Base-by-base conservation (phyloP, 2,329 filamentous ascomycete genomes). In the Grosmannia penicillata region DNA sequence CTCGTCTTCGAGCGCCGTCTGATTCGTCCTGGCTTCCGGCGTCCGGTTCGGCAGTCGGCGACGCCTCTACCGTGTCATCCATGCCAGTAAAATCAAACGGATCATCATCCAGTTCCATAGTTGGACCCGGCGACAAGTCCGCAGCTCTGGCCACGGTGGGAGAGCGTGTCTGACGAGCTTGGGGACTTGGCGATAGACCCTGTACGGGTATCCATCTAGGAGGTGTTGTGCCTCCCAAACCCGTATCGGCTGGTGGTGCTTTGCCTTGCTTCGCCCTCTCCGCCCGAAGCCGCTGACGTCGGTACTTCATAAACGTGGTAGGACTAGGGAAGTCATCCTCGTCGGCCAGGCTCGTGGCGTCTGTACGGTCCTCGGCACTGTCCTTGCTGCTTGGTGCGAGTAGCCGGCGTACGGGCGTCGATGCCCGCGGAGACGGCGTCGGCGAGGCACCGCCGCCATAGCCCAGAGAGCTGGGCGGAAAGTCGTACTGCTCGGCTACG, bases 1-100 rank as follows among this genome's bases (percentile, higher is more conserved):
- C 58, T 40, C 60, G 56, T 17, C 49, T 51, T 8, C 51, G 53
- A 21, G 60, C 57, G 11, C 57, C 49, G 19, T 69, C 62, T 2
- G 57, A 56, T 4, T 64, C 65, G 36, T 56, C 62, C 26, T 56
- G 56, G 9, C 58, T 56, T n/a, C 48, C 51, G 4, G 35, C 34
- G 0, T 10, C 30, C 3, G 7, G 24, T 11, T 37, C 19, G 4
- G 49, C 47, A 11, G 23, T 18, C 1, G 39, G 43, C 17, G 40
- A 22, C 6, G 26, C 30, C 10, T 25, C 32, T 4, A 26, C 37
- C 21, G 23, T 15, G 11, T 40, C 37, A 4, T 33, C n/a, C n/a
- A n/a, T n/a, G n/a, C n/a, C n/a, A n/a, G n/a, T n/a, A n/a, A n/a
- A n/a, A n/a, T n/a, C n/a, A n/a, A n/a, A n/a, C n/a, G n/a, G n/a